Conservation (phyloP, 2,329 filamentous ascomycete species). For the Claviceps cyperi region DNA sequence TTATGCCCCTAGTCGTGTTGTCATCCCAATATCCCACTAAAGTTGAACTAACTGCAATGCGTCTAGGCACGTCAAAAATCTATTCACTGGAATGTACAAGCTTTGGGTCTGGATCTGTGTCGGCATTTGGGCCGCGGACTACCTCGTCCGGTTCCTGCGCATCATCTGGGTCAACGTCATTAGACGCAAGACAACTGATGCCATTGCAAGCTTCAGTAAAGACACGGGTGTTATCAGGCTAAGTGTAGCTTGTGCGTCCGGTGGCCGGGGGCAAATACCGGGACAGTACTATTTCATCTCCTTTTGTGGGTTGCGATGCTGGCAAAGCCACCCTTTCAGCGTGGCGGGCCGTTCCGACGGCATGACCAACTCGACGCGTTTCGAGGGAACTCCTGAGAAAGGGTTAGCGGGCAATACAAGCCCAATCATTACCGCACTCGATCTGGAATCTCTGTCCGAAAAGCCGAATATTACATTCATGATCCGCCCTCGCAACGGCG, state of each 20-base stretch:
- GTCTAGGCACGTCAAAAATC: slow-evolving; percentile 8
- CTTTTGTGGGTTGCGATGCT: slow-evolving; percentile 18
- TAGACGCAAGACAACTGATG: not conserved
- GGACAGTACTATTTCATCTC: slow-evolving; percentile 28
- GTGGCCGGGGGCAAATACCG: slow-evolving; percentile 14
- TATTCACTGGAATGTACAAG: slow-evolving; percentile 8
- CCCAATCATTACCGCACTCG: not conserved
- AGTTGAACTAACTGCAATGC: not conserved
- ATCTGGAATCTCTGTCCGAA: not conserved
- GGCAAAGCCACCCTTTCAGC: slow-evolving; percentile 30
- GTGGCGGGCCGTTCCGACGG: slow-evolving; percentile 13
- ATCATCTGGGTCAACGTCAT: slow-evolving; percentile 20
- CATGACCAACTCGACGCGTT: not conserved
- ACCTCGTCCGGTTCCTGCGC: slow-evolving; percentile 26
- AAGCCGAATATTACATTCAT: slow-evolving; percentile 19
- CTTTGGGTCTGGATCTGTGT: slow-evolving; percentile 24
- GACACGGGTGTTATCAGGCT: not conserved
- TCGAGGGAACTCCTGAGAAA: not conserved
- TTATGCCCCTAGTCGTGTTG: not conserved
- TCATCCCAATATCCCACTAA: too few species aligned
- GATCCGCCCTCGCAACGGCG: slow-evolving; percentile 22
- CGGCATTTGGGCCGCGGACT: slow-evolving; percentile 29
- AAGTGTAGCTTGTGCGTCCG: not conserved
- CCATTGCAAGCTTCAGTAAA: not conserved
- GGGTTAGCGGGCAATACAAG: not conserved